These are phyloP conservation scores for Naganishia vaughanmartiniae DNA, from an alignment of 768 basidiomycete species.

Conservation along the genomic window DNA sequence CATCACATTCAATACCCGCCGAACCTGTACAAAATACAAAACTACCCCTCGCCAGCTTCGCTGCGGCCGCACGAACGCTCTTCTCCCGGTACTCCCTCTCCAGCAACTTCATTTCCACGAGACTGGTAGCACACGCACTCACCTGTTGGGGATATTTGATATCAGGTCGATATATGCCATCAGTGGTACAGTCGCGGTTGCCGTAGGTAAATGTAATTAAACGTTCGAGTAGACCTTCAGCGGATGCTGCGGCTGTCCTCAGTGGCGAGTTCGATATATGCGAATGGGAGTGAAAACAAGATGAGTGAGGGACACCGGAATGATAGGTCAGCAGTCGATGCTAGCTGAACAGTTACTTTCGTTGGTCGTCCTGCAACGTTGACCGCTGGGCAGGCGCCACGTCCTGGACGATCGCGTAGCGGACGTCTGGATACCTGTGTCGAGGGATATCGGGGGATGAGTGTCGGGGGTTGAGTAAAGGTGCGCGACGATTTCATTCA, in stretches of 20 bases:
- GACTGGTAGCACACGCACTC: conserved; percentile 68
- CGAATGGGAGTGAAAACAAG: conserved; percentile 69
- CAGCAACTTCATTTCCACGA: conserved; percentile 73
- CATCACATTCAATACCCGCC: neutral
- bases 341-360: conserved; percentile 40
- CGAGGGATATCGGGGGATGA: conserved; percentile 70
- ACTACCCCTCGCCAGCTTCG: conserved; percentile 42
- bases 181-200: conserved; percentile 70
- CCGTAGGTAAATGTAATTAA: conserved; percentile 77
- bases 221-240: conserved; percentile 81
- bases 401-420: conserved; percentile 46
- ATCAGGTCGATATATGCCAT: conserved; percentile 80
- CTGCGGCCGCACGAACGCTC: conserved; percentile 66
- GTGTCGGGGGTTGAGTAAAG: conserved; percentile 80
- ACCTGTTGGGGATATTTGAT: conserved; percentile 72
- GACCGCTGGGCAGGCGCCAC: conserved; percentile 30
- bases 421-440: conserved; percentile 64
- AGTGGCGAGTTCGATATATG: conserved; percentile 59
- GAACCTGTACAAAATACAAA: neutral
- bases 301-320: conserved; percentile 79
- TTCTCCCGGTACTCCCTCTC: conserved; percentile 61
- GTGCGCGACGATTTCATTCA: conserved; percentile 77
- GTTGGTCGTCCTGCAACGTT: conserved; percentile 26
- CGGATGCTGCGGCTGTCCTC: conserved; percentile 82
- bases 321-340: conserved; percentile 60